Conservation (phyloP, 768 basidiomycete genomes). For the Lactifluus subvellereus region DNA sequence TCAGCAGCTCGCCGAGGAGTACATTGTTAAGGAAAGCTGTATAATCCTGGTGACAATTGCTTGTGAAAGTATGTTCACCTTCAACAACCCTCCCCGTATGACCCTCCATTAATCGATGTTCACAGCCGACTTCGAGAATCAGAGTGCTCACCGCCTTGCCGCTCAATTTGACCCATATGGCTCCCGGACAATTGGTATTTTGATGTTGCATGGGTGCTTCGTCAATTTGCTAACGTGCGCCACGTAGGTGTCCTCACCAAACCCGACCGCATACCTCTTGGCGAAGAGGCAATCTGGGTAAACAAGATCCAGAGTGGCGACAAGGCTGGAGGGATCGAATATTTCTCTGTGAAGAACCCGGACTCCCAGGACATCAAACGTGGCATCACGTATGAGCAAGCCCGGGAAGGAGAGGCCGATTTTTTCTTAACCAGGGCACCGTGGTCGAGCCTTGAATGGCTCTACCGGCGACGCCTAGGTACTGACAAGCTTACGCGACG, state of each 20-base stretch:
- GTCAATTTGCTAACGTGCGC: neutral
- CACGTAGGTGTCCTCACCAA: slow-evolving; percentile 15
- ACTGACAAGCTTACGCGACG: slow-evolving; percentile 18
- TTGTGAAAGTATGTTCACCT: slow-evolving; percentile 50
- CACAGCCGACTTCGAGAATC: slow-evolving; percentile 75
- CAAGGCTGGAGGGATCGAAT: slow-evolving; percentile 3
- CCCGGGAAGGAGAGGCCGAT: slow-evolving; percentile 8
- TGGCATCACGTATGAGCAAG: slow-evolving; percentile 21
- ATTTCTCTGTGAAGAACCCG: slow-evolving; percentile 24
- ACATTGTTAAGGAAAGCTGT: slow-evolving; percentile 58
- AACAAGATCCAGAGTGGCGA: slow-evolving; percentile 4
- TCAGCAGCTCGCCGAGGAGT: slow-evolving; percentile 47
- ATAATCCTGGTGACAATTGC: slow-evolving; percentile 55
- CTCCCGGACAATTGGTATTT: slow-evolving; percentile 61
- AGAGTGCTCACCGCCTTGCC: slow-evolving; percentile 64
- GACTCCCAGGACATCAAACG: slow-evolving; percentile 14
- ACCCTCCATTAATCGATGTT: neutral
- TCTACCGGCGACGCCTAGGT: slow-evolving; percentile 16
- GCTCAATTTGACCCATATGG: slow-evolving; percentile 56
- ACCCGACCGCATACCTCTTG: slow-evolving; percentile 16
- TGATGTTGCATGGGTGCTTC: neutral
- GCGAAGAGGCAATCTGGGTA: slow-evolving; percentile 17
- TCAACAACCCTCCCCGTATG: neutral
- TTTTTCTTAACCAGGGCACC: slow-evolving; percentile 14
- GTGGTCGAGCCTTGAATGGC: slow-evolving; percentile 18